Evolutionary conservation across 164 flowering plant genomes (phyloP), one percentile per base, ranked within the genome.

Genomic region (Stephania yunnanensis): DNA sequence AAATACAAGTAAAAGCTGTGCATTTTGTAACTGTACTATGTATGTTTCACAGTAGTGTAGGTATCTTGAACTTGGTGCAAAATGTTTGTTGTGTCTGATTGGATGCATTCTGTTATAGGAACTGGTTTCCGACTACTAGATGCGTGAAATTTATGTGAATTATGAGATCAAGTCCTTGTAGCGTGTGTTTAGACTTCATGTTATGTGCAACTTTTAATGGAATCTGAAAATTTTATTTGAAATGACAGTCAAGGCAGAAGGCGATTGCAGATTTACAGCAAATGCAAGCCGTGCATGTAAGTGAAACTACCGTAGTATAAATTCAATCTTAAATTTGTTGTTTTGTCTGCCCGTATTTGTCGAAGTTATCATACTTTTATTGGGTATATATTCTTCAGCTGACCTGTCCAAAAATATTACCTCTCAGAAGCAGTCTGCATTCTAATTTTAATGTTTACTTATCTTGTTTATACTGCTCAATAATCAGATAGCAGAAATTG

Each of bases 241-340:
- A 17, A 29, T 77, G 73, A 81, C 90, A 90, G 93, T 88, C 92
- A 15, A 87, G 93, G 85, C 90, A 86, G 79, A 89, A 92, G 81
- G 97, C 98, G n/a, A 79, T 90, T 52, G 74, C 86, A 64, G 92
- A 92, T 87, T 78, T 93, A 22, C 89, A 87, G 13, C 89, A 86
- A 79, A 87, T 90, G 95, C 91, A 89, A 78, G 73, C 80, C 72
- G 87, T 84, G 69, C 86, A 90, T 74, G 93, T 93, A 82, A 84
- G 89, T 75, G 50, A 53, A 42, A 36, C 17, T 36, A 36, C 42
- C 13, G 65, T 68, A 50, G 11, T 67, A 10, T 67, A 12, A 67
- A 25, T 67, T 67, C 42, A 30, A 30, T 67, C 42, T 67, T 50
- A 50, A 50, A 10, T 50, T 50, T 15, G 11, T 50, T 50, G 15